Evolutionary conservation across 805 yeast genomes (phyloP), one percentile per base, ranked within the genome.

Genomic region (Cyberlindnera nakhonratchasimensis): DNA sequence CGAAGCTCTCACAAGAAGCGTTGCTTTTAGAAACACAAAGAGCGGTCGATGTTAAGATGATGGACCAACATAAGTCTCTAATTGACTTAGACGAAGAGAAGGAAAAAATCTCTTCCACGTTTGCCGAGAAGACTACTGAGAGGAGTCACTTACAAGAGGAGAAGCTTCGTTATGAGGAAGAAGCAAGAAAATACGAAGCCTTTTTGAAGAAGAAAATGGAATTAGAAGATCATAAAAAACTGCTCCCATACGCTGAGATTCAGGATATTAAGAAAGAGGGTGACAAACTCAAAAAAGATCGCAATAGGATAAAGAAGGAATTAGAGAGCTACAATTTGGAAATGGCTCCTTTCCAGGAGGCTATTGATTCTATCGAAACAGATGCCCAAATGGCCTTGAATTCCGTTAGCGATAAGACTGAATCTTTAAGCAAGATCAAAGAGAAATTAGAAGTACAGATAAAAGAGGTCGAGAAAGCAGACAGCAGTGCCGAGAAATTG

Each of bases 21-120:
- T 65, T 91, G 8, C 68, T 93, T 11, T 55, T 69, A 20, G 95
- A 87, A 54, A 86, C 96, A 1, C 87, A 89, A 55, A 67, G 91
- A 45, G 88, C 96, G 1, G 75, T 88, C 24, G 86, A 84, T 5
- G 75, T 82, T 3, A 70, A 74, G 29, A 64, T 90, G 50, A 59
- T 79, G 4, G 63, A 62, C 2, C 71, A 70, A 37, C 95, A 91
- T 54, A 71, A 76, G 28, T 53, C 65, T 22, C 67, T 91, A 36
- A 79, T 75, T 24, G 61, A 61, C 5, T 64, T 77, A 11, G 87
- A 86, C 50, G 59, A 51, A 57, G 38, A 58, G 49, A 59, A 74
- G 67, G 40, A 59, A 59, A 41, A 62, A 49, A 16, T 62, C 46
- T 46, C 73, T 60, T 56, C 66, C 56, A 57, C 71, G 55, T 43